phyloP scores from a whole-genome alignment of 805 yeast species.

The Spathaspora passalidarum region DNA sequence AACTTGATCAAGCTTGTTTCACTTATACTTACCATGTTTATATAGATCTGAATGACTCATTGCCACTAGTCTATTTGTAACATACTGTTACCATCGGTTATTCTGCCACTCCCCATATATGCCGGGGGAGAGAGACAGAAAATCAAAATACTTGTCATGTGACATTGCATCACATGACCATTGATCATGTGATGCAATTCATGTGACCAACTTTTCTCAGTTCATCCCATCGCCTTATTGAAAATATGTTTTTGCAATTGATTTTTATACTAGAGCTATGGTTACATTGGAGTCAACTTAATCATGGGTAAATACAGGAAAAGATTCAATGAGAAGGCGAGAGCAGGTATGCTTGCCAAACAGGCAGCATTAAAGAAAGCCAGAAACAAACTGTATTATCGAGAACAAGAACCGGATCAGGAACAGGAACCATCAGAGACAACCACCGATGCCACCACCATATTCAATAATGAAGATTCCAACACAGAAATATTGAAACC shows the following conservation, averaged over 20 bases:
- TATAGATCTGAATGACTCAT: constrained; percentile 8
- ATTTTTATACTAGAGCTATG: background rate
- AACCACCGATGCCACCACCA: constrained; percentile 10
- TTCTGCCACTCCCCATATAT: too few species aligned
- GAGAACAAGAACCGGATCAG: constrained; percentile 43
- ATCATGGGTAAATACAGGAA: constrained; percentile 78
- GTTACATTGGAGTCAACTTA: background rate
- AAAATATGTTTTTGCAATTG: background rate
- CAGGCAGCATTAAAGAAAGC: constrained; percentile 65
- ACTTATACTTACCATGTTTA: constrained; percentile 11
- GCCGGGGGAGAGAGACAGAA: too few species aligned
- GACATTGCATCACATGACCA: too few species aligned
- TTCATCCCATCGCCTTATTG: background rate
- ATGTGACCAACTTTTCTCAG: background rate
- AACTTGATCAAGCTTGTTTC: background rate
- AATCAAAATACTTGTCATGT: too few species aligned
- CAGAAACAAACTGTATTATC: constrained; percentile 65
- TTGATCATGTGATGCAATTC: background rate
- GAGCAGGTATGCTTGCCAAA: constrained; percentile 79
- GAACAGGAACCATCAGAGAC: constrained; percentile 21
- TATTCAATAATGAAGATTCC: constrained; percentile 35
- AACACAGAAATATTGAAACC: constrained; percentile 65
- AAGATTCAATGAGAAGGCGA: constrained; percentile 81
- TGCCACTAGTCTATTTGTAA: too few species aligned
- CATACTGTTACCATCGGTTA: too few species aligned